These are phyloP conservation scores for Scytalidium lignicola DNA, from an alignment of 2,329 filamentous ascomycete genomes.

Conservation along the genomic window DNA sequence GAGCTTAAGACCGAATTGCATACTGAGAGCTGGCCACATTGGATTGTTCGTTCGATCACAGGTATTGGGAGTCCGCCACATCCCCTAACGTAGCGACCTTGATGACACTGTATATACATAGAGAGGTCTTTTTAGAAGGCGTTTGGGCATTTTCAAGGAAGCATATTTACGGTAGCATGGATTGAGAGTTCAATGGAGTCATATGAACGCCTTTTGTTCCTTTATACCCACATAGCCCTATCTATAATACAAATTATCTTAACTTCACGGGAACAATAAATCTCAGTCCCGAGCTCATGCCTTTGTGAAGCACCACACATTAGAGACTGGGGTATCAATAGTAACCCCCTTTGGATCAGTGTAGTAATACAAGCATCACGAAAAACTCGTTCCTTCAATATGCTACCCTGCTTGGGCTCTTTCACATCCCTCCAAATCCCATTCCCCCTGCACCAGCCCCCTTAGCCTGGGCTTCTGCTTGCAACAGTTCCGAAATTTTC, in stretches of 20 bases:
- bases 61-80: constrained; percentile 25
- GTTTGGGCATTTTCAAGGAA: neutral
- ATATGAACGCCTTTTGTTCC: neutral
- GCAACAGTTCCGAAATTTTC: constrained; percentile 96
- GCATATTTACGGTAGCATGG: neutral
- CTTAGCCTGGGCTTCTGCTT: constrained; percentile 71
- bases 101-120: constrained; percentile 3
- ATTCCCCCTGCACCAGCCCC: constrained; percentile 47
- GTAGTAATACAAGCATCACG: neutral
- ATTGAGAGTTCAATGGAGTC: neutral
- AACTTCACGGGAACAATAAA: neutral
- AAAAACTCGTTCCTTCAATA: neutral
- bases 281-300: neutral
- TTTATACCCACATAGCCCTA: neutral
- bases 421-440: constrained; percentile 41
- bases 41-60: constrained; percentile 26
- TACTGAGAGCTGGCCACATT: constrained; percentile 28
- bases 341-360: neutral
- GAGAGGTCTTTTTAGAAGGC: constrained; percentile 2
- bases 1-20: constrained; percentile 46
- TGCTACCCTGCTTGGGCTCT: neutral
- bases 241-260: neutral
- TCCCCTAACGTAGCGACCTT: neutral
- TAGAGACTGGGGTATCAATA: neutral
- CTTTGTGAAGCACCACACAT: neutral